Evolutionary conservation across 139 green algal species (phyloP).

Genomic region (Deuterostichococcus epilithicus): DNA sequence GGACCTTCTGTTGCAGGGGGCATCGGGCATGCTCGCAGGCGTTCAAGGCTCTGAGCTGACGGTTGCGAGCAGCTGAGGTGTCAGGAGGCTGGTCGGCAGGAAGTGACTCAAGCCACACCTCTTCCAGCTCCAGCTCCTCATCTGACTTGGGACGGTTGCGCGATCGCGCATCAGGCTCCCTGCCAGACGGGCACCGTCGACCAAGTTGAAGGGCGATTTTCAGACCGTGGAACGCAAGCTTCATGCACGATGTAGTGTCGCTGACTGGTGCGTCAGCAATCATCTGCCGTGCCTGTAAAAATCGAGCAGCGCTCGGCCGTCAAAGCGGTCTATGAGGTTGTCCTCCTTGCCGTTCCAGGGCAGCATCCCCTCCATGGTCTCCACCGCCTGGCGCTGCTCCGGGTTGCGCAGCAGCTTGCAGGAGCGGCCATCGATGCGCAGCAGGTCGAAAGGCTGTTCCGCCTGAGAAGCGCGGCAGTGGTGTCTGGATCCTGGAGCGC

Average conservation of each 20-base stretch:
- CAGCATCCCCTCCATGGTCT: conserved; percentile 57
- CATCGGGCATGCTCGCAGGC: too few species aligned
- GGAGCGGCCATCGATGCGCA: conserved; percentile 56
- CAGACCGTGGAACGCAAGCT: too few species aligned
- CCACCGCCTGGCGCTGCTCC: conserved; percentile 43
- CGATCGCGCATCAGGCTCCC: conserved; percentile 38
- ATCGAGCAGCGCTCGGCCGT: conserved; percentile 68
- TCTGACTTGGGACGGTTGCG: conserved; percentile 24
- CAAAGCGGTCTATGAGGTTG: conserved; percentile 72
- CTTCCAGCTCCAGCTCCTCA: conserved; percentile 56
- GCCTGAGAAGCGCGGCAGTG: conserved; percentile 2
- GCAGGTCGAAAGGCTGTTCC: conserved; percentile 55
- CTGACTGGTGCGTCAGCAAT: too few species aligned
- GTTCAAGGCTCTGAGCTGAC: too few species aligned
- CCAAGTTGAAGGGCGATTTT: too few species aligned
- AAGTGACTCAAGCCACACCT: conserved; percentile 42
- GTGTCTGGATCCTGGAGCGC: background rate
- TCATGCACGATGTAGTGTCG: too few species aligned
- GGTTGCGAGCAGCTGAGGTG: too few species aligned
- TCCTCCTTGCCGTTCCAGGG: conserved; percentile 57
- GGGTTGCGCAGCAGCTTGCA: conserved; percentile 39
- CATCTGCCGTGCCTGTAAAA: conserved; percentile 45
- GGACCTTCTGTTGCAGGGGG: too few species aligned
- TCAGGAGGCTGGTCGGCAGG: too few species aligned
- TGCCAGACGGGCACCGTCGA: too few species aligned